Conservation (phyloP, 176 grass and related monocot genomes). For the Thalia dealbata region DNA sequence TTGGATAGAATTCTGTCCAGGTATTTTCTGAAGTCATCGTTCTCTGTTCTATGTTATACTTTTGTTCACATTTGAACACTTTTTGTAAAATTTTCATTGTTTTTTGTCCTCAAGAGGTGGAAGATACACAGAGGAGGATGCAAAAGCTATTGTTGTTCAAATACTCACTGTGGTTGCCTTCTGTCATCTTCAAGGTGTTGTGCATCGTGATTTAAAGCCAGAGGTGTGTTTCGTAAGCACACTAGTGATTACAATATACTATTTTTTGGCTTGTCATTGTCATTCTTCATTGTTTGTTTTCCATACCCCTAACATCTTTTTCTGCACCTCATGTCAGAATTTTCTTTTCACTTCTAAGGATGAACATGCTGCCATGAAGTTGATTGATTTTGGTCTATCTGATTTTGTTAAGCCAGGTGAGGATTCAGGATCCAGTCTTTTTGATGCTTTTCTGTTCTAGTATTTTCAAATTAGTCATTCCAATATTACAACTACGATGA, state of each 20-base stretch:
- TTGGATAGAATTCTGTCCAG: constrained; percentile 66
- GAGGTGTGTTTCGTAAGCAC: constrained; percentile 31
- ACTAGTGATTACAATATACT: background rate
- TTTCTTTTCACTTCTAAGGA: constrained; percentile 51
- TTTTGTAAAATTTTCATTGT: background rate
- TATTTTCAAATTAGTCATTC: background rate
- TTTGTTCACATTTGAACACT: background rate
- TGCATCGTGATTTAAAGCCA: constrained; percentile 72
- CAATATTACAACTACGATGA: background rate
- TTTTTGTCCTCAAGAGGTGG: constrained; percentile 41
- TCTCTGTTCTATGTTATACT: constrained; percentile 7
- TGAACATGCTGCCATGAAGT: constrained; percentile 48
- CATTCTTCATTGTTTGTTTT: background rate
- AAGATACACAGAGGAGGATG: constrained; percentile 50
- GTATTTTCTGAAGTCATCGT: constrained; percentile 14
- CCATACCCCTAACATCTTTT: constrained; percentile 8
- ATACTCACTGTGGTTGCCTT: constrained; percentile 63
- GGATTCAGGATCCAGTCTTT: background rate
- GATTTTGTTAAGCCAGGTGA: constrained; percentile 66
- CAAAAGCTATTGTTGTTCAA: constrained; percentile 48
- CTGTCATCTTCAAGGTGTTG: constrained; percentile 74
- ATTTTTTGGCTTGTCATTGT: constrained; percentile 2
- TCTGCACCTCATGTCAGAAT: constrained; percentile 31
- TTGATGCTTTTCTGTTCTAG: background rate
- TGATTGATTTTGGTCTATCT: constrained; percentile 68